Base-by-base conservation (phyloP, 2,329 filamentous ascomycete genomes). In the Amauroascus niger region DNA sequence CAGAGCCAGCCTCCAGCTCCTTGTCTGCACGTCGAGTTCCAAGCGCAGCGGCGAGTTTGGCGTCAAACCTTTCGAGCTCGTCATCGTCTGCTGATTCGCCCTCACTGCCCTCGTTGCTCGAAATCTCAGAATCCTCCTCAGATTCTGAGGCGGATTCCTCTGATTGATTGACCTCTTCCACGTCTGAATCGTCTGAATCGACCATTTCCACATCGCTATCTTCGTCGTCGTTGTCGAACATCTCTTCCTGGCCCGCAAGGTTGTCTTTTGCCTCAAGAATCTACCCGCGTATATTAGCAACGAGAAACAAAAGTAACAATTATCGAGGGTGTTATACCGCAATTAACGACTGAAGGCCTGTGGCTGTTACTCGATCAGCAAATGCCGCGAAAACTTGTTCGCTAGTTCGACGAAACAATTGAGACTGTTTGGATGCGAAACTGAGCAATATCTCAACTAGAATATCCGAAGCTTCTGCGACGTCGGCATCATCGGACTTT, bases 381-480 rank as follows among this genome's bases (percentile, higher is more conserved):
- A 95, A 95, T 1, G 84, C 82, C 22, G 84, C 80, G 65, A 97
- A 97, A 0, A 95, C 89, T 63, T 93, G 86, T 65, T 91, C 84
- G 5, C 88, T 88, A 51, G 94, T 84, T 62, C 90, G 88, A 28
- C 88, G 82, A 74, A 95, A 87, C 49, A 97, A 75, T 8, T 84
- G 81, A 1, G 90, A 95, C 2, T 85, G 87, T 57, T 88, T 88
- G 0, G 89, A 87, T 1, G 94, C 80, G 71, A 97, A 88, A 50
- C 88, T 87, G n/a, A 97, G 75, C 6, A 98, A 71, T 49, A 97
- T 86, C 64, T 97, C 93, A 1, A 96, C 82, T 7, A 96, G 71
- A 24, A 88, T 78, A 63, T 87, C 83, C 0, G 88, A 86, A 1
- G 69, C 70, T 58, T 71, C 68, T 0, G 65, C 64, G 1, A 73